A percentile compares a stretch with the other conserved stretches of the same genome.
phyloP scores from a whole-genome alignment of 345 rosid genomes.

The Euphorbia peplus region DNA sequence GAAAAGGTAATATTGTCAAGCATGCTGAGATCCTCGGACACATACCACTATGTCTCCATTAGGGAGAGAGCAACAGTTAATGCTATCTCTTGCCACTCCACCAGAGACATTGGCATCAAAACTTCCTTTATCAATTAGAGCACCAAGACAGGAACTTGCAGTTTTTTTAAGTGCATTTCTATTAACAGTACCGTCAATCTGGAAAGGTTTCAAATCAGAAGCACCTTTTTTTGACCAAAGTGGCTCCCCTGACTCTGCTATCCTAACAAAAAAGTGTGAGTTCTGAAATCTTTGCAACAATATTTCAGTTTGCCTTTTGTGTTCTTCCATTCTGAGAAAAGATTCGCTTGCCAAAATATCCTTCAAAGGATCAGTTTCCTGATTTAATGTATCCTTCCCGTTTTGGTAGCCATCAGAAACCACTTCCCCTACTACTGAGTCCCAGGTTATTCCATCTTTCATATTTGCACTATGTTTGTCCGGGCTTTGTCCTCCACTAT shows the following conservation, averaged over 20 bases:
- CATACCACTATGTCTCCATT: conserved; percentile 98
- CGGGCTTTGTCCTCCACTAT: conserved; percentile 52
- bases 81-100: conserved; percentile 77
- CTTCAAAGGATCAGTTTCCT: conserved; percentile 44
- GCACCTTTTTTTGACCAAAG: conserved; percentile 78
- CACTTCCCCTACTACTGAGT: conserved; percentile 42
- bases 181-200: conserved; percentile 26
- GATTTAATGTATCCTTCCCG: conserved; percentile 49
- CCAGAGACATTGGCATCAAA: conserved; percentile 73
- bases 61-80: conserved; percentile 71
- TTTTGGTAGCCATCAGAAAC: conserved; percentile 45
- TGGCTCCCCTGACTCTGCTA: conserved; percentile 75
- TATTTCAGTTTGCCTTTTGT: conserved; percentile 61
- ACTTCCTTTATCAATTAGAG: conserved; percentile 77
- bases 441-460: conserved; percentile 32
- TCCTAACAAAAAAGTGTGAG: conserved; percentile 95
- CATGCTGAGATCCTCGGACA: conserved; percentile 27
- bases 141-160: conserved; percentile 39
- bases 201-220: conserved; percentile 32
- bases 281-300: conserved; percentile 73
- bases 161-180: conserved; percentile 24
- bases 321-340: conserved; percentile 83
- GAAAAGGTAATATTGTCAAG: conserved; percentile 6
- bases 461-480: conserved; percentile 50
- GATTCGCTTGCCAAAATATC: conserved; percentile 76